Base-by-base conservation (phyloP, 2,329 filamentous ascomycete species). In the Botrytis paeoniae region DNA sequence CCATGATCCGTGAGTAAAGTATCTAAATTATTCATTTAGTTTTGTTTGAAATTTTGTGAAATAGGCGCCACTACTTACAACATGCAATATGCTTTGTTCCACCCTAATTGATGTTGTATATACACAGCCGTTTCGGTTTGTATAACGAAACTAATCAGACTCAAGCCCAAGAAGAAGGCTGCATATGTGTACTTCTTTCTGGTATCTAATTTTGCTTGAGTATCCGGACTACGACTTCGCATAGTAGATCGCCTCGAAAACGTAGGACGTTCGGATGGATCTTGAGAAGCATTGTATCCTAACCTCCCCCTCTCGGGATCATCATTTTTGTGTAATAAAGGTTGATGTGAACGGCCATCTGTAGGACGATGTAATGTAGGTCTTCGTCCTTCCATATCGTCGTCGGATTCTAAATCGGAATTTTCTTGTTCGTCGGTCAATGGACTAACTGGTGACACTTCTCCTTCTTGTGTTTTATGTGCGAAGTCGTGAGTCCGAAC, bases 21-120 rank as follows among this genome's bases (percentile, higher is more conserved):
- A 92, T 61, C 88, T 90, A 78, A 10, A 20, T 12, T 2, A 60
- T 16, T n/a, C 45, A 74, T 75, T 75, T 57, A 66, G 60, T 68
- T 59, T 45, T 41, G 25, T 41, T 57, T 57, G n/a, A 4, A 5
- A 10, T 39, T 20, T 54, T 41, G 14, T 62, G 29, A 8, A 4
- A 59, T 29, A 32, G 35, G 32, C n/a, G 37, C 18, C 16, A 45
- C 45, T 45, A 82, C 84, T 84, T 84, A 98, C 86, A 99, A 89
- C 96, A 99, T 99, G 86, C 94, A 97, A 85, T 98, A 99, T n/a
- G 96, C 93, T 85, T 99, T 99, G 84, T 97, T 89, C 96, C 96
- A 99, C 76, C 92, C 90, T 76, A 98, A 84, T 74, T 96, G 91
- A 81, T 95, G 91, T 84, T 98, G 95, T 75, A 99, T 96, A 83